Base-by-base conservation (phyloP, 2,329 filamentous ascomycete species). In the Furcasterigmium furcatum region DNA sequence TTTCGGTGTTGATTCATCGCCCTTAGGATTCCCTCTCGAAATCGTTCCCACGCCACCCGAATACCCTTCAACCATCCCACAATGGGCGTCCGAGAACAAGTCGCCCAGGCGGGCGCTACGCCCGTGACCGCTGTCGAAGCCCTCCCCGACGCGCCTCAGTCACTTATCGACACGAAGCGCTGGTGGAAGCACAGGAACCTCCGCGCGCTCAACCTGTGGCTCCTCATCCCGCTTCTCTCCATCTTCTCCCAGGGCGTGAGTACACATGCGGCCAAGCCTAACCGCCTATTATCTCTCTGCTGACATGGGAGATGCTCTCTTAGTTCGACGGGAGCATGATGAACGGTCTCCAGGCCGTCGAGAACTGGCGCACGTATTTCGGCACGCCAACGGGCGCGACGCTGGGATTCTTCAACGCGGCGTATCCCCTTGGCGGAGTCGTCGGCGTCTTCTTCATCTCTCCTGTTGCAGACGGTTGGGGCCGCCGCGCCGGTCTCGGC, bases 161-260 rank as follows among this genome's bases (percentile, higher is more conserved):
- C 38, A 12, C 27, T n/a, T 29, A 10, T 27, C 12, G 38, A 41
- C 19, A 41, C 38, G 1, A 29, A 27, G 13, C 24, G 13, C 13
- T 41, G 38, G 38, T 41, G 38, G 38, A 27, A n/a, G 7, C 22
- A 25, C 22, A 41, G 29, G 38, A 41, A 41, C 38, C 38, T 41
- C 25, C 38, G 38, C 3, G 38, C 38, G n/a, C 22, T 41, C 5
- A 41, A 41, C 3, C 22, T 41, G 7, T 41, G 38, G 38, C 38
- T 41, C 14, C 25, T 41, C 22, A 29, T 41, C 10, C 38, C 38
- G 9, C 38, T 41, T 14, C 38, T 41, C 8, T 41, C 38, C 38
- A 41, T 41, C 13, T 41, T 41, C 3, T 41, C 38, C 18, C 35
- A 38, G 20, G 35, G 35, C n/a, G 35, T 38, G 18, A 38, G 35